Conservation (phyloP, 768 basidiomycete genomes). For the Amanita pseudoporphyria region DNA sequence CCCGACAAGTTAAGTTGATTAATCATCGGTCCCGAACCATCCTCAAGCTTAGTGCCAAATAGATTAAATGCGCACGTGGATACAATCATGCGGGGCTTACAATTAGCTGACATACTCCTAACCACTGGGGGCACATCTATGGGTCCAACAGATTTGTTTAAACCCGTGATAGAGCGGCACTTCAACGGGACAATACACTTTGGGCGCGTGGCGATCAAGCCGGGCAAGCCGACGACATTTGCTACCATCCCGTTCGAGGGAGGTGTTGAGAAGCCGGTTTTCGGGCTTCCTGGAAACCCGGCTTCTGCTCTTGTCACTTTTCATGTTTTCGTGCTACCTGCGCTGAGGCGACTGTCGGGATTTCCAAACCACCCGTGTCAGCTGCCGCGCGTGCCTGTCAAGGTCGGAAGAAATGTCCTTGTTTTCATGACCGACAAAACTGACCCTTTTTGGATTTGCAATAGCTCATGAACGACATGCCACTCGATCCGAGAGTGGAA, state of each 20-base stretch:
- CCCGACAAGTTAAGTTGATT: slow-evolving; percentile 48
- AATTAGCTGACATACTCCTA: slow-evolving; percentile 62
- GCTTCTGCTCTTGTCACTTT: slow-evolving; percentile 84
- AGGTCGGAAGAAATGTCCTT: slow-evolving; percentile 35
- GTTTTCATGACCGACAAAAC: background rate
- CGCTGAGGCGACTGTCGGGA: slow-evolving; percentile 62
- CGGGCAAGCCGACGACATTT: slow-evolving; percentile 87
- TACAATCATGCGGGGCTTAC: slow-evolving; percentile 47
- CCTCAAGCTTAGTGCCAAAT: slow-evolving; percentile 1
- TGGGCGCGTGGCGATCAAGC: slow-evolving; percentile 75
- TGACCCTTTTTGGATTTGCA: background rate
- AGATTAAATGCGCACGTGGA: slow-evolving; percentile 51
- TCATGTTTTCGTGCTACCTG: slow-evolving; percentile 76
- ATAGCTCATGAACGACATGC: slow-evolving; percentile 53
- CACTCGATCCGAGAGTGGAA: slow-evolving; percentile 65
- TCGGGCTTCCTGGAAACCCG: slow-evolving; percentile 86
- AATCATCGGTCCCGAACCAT: background rate
- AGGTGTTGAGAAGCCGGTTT: slow-evolving; percentile 47
- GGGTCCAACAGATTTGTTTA: slow-evolving; percentile 81
- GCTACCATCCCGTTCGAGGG: slow-evolving; percentile 51
- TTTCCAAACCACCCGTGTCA: slow-evolving; percentile 44
- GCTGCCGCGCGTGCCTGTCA: slow-evolving; percentile 51
- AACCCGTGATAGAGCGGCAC: slow-evolving; percentile 79
- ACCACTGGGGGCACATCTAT: slow-evolving; percentile 90
- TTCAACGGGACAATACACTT: slow-evolving; percentile 75